Evolutionary conservation across 495 filamentous ascomycete species (phyloP), one percentile per base, ranked within the genome.

Genomic region (Aspergillus hancockii): DNA sequence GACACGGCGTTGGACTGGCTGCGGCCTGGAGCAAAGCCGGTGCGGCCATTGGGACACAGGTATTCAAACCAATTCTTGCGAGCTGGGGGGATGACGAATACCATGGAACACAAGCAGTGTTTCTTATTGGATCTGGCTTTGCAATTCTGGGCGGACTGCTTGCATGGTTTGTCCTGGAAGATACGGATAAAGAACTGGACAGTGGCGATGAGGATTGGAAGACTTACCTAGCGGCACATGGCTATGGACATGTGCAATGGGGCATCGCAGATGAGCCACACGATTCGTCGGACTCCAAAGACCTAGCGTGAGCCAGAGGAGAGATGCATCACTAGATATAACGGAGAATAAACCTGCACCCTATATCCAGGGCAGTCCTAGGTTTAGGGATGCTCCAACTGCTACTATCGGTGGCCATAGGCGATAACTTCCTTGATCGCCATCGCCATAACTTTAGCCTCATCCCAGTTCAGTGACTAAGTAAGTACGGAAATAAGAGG

Each of bases 1-100:
- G 90, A 0, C 88, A 91, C 64, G 93, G 90, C 71, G 93, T 93
- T 64, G 89, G 88, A 30, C 77, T 93, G 28, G 90, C 90, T 0
- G 90, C 90, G 8, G 90, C 90, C 0, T 66, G 85, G 10, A 89
- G 90, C 36, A 93, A 93, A 68, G 82, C 91, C 41, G 90, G 90
- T 7, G 90, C 89, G 7, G 92, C 92, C 58, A 82, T 92, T 38
- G 90, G 90, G n/a, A 88, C 86, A 3, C 86, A 85, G 59, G 83
- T 90, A 4, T 90, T 92, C 67, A 69, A 67, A 52, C 69, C 67
- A 2, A 67, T 71, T 25, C 34, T 71, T 54, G 69, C 67, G 16
- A 65, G 57, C 34, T 66, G 64, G 67, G 66, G 67, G 0, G 57
- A 61, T 53, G 67, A 70, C 46, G 57, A 59, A 23, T 49, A 59